These are phyloP conservation scores for Cytospora schulzeri DNA, from an alignment of 2,329 filamentous ascomycete genomes.

Conservation along the genomic window DNA sequence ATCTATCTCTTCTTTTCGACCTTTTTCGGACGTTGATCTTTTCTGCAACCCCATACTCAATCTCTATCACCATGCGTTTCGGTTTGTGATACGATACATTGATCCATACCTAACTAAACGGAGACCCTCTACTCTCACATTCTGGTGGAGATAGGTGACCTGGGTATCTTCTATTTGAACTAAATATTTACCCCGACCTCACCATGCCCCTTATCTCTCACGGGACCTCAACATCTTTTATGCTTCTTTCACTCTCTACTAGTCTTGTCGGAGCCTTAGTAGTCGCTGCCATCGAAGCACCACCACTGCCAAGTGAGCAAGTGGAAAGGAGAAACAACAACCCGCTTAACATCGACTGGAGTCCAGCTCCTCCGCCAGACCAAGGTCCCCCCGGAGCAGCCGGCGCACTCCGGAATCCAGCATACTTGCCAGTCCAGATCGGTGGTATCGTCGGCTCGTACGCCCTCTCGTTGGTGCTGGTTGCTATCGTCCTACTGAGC, in stretches of 20 bases:
- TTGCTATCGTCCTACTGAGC: constrained; percentile 66
- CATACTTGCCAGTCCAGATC: constrained; percentile 77
- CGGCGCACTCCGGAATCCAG: constrained; percentile 59
- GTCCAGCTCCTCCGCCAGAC: constrained; percentile 60
- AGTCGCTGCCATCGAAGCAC: constrained; percentile 35
- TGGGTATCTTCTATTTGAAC: constrained; percentile 19
- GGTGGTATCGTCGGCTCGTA: constrained; percentile 84
- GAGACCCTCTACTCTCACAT: constrained; percentile 26
- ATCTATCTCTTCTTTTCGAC: constrained; percentile 28
- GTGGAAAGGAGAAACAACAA: constrained; percentile 34
- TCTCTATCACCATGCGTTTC: constrained; percentile 56
- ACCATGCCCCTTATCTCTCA: constrained; percentile 24
- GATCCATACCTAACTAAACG: constrained; percentile 24
- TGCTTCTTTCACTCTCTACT: constrained; percentile 19
- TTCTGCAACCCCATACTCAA: constrained; percentile 47
- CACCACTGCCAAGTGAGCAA: constrained; percentile 29
- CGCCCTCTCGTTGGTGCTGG: constrained; percentile 72
- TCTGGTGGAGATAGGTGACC: constrained; percentile 17
- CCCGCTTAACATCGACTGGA: constrained; percentile 53
- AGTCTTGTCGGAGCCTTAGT: constrained; percentile 23
- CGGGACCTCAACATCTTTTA: constrained; percentile 3
- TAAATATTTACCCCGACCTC: constrained; percentile 23
- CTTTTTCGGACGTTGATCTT: constrained; percentile 33
- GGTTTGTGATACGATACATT: constrained; percentile 39
- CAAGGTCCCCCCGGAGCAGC: constrained; percentile 62